A percentile compares a stretch with the other conserved stretches of the same genome.
These are phyloP conservation scores for Hypericum androsaemum DNA, from an alignment of 345 rosid species.

Conservation along the genomic window DNA sequence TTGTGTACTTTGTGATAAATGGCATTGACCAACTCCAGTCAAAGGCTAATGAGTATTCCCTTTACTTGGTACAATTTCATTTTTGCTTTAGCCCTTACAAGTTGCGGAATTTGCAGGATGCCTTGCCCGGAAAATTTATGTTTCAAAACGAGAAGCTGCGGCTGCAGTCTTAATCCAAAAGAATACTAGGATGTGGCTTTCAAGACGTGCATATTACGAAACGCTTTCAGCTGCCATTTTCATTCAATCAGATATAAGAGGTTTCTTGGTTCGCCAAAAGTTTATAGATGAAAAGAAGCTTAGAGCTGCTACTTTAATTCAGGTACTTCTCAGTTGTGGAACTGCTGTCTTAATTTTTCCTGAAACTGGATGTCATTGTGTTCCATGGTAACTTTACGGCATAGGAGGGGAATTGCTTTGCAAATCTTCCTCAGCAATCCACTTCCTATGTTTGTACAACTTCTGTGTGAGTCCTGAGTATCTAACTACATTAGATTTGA, in stretches of 20 bases:
- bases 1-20: no score
- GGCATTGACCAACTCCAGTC: no score
- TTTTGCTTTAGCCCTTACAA: conserved; percentile 21
- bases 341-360: no score
- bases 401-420: no score
- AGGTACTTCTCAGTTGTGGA: conserved; percentile 33
- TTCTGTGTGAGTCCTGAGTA: no score
- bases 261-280: conserved; percentile 47
- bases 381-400: no score
- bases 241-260: conserved; percentile 61
- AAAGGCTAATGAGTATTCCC: not conserved
- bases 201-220: conserved; percentile 39
- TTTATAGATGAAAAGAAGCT: conserved; percentile 47
- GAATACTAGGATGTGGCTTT: conserved; percentile 51
- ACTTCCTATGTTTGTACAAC: no score
- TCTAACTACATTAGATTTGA: no score
- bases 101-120: conserved; percentile 47
- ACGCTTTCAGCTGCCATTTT: conserved; percentile 39
- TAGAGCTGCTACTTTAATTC: conserved; percentile 66
- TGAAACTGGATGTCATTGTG: no score
- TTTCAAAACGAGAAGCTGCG: conserved; percentile 46
- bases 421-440: no score
- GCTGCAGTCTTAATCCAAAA: conserved; percentile 70
- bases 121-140: conserved; percentile 52
- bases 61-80: conserved; percentile 4